Conservation (phyloP, 2,329 filamentous ascomycete species). For the Diaporthe sp. region DNA sequence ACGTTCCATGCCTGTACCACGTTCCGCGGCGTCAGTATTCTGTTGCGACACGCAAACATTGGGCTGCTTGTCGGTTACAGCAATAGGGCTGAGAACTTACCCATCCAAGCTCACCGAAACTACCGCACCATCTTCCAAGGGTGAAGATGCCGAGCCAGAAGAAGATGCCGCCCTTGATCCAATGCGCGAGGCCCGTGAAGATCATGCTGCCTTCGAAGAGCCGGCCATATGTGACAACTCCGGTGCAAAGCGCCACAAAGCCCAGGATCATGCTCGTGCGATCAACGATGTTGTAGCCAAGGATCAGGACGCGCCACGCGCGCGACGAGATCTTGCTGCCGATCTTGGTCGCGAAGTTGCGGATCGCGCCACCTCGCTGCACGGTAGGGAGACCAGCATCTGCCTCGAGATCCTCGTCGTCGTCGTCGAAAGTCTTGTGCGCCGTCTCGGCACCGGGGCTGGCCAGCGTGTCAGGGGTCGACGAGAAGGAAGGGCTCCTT, state of each 20-base stretch:
- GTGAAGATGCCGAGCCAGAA: conserved; percentile 93
- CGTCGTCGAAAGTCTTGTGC: conserved; percentile 64
- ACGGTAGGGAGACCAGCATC: conserved; percentile 50
- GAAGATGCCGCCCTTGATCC: conserved; percentile 95
- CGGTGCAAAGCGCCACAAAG: conserved; percentile 79
- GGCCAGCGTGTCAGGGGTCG: conserved; percentile 64
- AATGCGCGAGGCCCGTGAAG: conserved; percentile 91
- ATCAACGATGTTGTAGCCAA: conserved; percentile 79
- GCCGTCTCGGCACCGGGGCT: conserved; percentile 52
- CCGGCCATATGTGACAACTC: conserved; percentile 82
- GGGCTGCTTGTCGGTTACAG: not conserved
- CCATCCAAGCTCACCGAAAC: conserved; percentile 93
- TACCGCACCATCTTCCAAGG: conserved; percentile 89
- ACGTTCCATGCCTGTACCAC: conserved; percentile 82
- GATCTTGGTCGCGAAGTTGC: conserved; percentile 67
- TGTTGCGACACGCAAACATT: not conserved
- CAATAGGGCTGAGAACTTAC: conserved; percentile 53
- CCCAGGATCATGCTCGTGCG: conserved; percentile 83
- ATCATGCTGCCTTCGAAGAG: conserved; percentile 81
- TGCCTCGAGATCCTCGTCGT: conserved; percentile 61
- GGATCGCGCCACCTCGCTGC: conserved; percentile 63
- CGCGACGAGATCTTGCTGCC: conserved; percentile 68
- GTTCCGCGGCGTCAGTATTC: conserved; percentile 38
- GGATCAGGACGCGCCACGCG: conserved; percentile 69
- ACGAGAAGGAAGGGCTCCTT: conserved; percentile 75